Evolutionary conservation across 2,329 filamentous ascomycete genomes (phyloP), one percentile per base, ranked within the genome.

Genomic region (Monilinia fructicola): DNA sequence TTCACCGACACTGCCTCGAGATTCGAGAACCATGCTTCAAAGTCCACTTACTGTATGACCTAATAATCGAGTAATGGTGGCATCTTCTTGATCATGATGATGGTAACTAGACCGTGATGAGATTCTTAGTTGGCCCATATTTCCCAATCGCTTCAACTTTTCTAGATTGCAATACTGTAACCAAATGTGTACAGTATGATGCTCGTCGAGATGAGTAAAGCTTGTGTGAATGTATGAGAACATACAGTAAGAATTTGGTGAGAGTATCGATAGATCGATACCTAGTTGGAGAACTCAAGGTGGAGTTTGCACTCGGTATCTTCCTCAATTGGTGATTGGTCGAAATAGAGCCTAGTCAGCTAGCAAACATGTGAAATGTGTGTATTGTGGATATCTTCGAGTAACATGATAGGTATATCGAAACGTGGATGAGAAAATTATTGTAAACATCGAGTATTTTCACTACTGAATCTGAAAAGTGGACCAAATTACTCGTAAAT

Each of bases 1-100:
- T 61, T 50, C 58, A 52, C 44, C 58, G 44, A 61, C 44, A 50
- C 58, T 61, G 58, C 58, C 58, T 61, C 58, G 58, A 61, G 58
- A 38, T 44, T 61, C 58, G 58, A 61, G 58, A 38, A 61, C 58
- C 14, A 60, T 61, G 58, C 50, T 61, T 50, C 58, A 50, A 50
- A 40, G 7, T 61, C 44, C 44, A 50, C 31, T 31, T 35, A 38
- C 28, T 50, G 5, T 58, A 60, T 60, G 44, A 50, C 46, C 16
- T 50, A 38, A 44, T 3, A 38, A 38, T 40, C 3, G 16, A 4
- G 50, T 52, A 48, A 61, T 50, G 58, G 58, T 38, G 28, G 16
- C n/a, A 60, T 40, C 44, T 14, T 38, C 28, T 11, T 11, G 26
- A 38, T 31, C 50, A 31, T 61, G 58, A 38, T 50, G 44, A 38